Evolutionary conservation across 2,329 filamentous ascomycete genomes (phyloP), one percentile per base, ranked within the genome.

Genomic region (Arachnomyces sp.): DNA sequence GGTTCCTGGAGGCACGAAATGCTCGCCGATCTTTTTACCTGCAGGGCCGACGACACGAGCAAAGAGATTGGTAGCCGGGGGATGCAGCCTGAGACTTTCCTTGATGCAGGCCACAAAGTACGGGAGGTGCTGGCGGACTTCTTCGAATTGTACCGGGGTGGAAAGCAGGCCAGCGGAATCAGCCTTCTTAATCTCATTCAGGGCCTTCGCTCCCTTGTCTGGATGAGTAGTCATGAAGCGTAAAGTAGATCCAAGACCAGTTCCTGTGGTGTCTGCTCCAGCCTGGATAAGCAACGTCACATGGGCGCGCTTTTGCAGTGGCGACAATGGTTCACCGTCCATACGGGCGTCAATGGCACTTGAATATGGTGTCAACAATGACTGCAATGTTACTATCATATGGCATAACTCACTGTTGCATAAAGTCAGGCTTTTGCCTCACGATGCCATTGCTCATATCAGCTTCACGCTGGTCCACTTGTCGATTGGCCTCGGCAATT

Each of bases 271-370:
- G 34, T 61, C 59, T 31, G 57, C 59, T n/a, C 59, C 58, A 9
- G 49, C 59, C 49, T 59, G 57, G 31, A 66, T 60, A 25, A 65
- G 56, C 0, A 66, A 51, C 1, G 60, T 57, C 18, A 61, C 54
- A 34, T 66, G 62, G 5, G 57, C 59, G 16, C 52, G 56, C 42
- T 58, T 63, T 43, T 65, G 55, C 3, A 39, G 28, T 7, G 50
- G 43, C 2, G 36, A 57, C 15, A 65, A 49, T 3, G 59, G 51
- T 7, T 49, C 47, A 14, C 53, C 58, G 32, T 56, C 49, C 16
- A 36, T 43, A 28, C 53, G 55, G 7, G 59, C 61, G 5, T 62
- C 54, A 16, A 64, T 50, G 39, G 53, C 56, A 36, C 58, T 60
- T 17, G 13, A 11, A 31, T 13, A n/a, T 12, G n/a, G n/a, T 17